These are phyloP conservation scores for Claviceps digitariae DNA, from an alignment of 2,329 filamentous ascomycete species.

Conservation along the genomic window DNA sequence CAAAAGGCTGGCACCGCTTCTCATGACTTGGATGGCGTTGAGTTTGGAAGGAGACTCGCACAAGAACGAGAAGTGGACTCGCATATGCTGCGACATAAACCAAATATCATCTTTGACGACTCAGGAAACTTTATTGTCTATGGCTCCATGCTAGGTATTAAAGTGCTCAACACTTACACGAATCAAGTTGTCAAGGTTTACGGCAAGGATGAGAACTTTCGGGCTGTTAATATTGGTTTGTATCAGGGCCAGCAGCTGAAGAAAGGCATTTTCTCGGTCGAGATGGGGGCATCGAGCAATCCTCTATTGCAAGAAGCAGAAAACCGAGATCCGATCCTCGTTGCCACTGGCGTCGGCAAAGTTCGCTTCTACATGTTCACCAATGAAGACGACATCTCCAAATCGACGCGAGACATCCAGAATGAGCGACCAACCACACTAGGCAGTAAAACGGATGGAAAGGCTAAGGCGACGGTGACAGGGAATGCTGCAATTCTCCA, in stretches of 20 bases:
- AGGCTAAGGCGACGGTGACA: slow-evolving; percentile 49
- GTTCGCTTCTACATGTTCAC: slow-evolving; percentile 97
- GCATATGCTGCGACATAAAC: slow-evolving; percentile 49
- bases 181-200: slow-evolving; percentile 87
- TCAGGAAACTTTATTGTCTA: slow-evolving; percentile 92
- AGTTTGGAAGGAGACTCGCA: slow-evolving; percentile 79
- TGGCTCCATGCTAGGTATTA: slow-evolving; percentile 81
- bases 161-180: slow-evolving; percentile 91
- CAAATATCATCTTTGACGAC: slow-evolving; percentile 90
- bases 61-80: slow-evolving; percentile 78
- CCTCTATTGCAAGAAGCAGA: slow-evolving; percentile 88
- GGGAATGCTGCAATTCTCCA: slow-evolving; percentile 76
- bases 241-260: slow-evolving; percentile 95
- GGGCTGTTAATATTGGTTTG: slow-evolving; percentile 67
- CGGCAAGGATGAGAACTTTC: slow-evolving; percentile 77
- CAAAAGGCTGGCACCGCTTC: slow-evolving; percentile 81
- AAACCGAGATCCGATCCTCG: slow-evolving; percentile 75
- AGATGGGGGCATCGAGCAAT: slow-evolving; percentile 93
- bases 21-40: slow-evolving; percentile 73
- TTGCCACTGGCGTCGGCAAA: slow-evolving; percentile 73
- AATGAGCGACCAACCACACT: slow-evolving; percentile 78
- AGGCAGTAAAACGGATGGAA: slow-evolving; percentile 39
- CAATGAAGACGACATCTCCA: slow-evolving; percentile 72
- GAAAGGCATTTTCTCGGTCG: slow-evolving; percentile 83
- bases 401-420: slow-evolving; percentile 76